Evolutionary conservation across 495 filamentous ascomycete genomes (phyloP).

Genomic region (Delitschia confertaspora): DNA sequence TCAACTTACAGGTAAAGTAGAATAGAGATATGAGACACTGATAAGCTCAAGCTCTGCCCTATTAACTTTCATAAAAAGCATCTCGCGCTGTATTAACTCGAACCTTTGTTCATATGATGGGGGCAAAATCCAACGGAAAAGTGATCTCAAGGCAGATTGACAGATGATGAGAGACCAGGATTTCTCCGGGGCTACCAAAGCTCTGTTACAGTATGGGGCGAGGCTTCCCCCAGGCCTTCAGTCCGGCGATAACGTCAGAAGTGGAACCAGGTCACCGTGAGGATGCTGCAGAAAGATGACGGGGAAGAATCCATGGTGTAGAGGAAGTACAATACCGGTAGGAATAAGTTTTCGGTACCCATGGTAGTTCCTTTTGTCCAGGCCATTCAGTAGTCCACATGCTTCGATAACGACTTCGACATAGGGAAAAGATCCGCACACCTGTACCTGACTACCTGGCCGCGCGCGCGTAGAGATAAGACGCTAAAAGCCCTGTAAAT

Average conservation of each 20-base stretch:
- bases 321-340: conserved; percentile 1
- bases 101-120: not conserved
- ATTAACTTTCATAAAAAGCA: too few species aligned
- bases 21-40: not conserved
- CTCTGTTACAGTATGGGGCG: too few species aligned
- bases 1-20: not conserved
- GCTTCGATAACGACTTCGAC: not conserved
- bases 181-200: too few species aligned
- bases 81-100: not conserved
- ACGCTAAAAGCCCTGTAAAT: not conserved
- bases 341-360: too few species aligned
- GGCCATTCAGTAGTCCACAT: not conserved
- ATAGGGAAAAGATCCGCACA: conserved; percentile 1
- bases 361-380: too few species aligned
- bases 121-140: conserved; percentile 1
- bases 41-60: not conserved
- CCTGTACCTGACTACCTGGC: not conserved
- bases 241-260: too few species aligned
- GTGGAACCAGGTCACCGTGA: not conserved
- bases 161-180: conserved; percentile 11
- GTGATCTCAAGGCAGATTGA: not conserved
- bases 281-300: conserved; percentile 3
- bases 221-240: too few species aligned
- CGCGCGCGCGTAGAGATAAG: conserved; percentile 5
- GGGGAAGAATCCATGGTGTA: conserved; percentile 1